Evolutionary conservation across 257 asterid species (phyloP).

Genomic region (Plantago elongata): DNA sequence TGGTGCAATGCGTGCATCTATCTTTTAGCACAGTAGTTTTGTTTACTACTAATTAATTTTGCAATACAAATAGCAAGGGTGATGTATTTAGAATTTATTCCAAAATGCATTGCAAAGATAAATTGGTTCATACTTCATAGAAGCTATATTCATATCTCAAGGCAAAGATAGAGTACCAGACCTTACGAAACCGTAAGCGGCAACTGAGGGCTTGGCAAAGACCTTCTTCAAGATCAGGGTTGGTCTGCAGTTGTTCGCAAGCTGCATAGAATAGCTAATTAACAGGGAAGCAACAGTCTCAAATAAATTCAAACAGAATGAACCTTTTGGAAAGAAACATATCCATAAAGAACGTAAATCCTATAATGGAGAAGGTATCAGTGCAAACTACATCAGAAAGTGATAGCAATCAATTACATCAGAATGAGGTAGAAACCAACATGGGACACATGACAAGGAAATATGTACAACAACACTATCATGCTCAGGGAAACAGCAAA

Average conservation of each 20-base stretch:
- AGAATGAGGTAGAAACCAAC: background rate
- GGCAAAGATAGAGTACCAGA: constrained; percentile 40
- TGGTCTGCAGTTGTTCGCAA: constrained; percentile 75
- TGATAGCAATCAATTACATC: too few relatives aligned
- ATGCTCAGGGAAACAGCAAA: background rate
- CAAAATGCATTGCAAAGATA: background rate
- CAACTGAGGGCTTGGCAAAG: constrained; percentile 77
- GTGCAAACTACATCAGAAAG: background rate
- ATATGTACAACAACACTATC: background rate
- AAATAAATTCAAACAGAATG: background rate
- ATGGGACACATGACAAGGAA: background rate
- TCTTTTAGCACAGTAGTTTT: background rate
- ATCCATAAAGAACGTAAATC: background rate
- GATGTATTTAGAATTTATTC: background rate
- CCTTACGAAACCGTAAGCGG: constrained; percentile 99
- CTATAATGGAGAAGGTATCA: background rate
- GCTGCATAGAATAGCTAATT: constrained; percentile 43
- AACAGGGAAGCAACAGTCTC: constrained; percentile 8
- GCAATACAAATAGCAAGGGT: too few relatives aligned
- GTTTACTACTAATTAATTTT: background rate
- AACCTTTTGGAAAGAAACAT: background rate
- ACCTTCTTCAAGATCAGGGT: constrained; percentile 83
- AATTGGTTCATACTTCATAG: background rate
- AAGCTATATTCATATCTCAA: background rate
- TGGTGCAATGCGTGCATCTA: background rate